phyloP scores from a whole-genome alignment of 106 monocot species.

The Acorus calamus region DNA sequence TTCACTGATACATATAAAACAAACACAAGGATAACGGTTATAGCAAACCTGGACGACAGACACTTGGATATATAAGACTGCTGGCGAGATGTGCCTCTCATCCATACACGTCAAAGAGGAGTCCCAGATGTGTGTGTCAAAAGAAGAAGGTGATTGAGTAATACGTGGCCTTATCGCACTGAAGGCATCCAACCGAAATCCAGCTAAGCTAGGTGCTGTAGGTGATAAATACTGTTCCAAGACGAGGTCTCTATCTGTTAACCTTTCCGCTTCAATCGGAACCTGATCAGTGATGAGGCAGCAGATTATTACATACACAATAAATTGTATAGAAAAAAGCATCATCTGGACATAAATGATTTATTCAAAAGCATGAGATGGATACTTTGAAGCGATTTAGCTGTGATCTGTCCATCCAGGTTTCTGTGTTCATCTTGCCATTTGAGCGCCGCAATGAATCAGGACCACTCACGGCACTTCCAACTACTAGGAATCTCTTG shows the following conservation, averaged over 20 bases:
- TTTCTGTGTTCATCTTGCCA: conserved; percentile 58
- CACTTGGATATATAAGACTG: conserved; percentile 78
- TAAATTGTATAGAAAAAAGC: no score
- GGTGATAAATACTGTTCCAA: conserved; percentile 66
- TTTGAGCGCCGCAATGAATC: conserved; percentile 27
- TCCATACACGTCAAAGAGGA: conserved; percentile 67
- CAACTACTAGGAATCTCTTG: conserved; percentile 74
- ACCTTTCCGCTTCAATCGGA: conserved; percentile 76
- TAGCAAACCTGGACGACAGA: conserved; percentile 63
- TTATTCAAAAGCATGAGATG: background rate
- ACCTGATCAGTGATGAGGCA: conserved; percentile 35
- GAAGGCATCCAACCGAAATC: conserved; percentile 86
- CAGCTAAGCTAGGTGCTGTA: conserved; percentile 50
- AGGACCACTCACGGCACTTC: conserved; percentile 32
- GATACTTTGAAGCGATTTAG: conserved; percentile 74
- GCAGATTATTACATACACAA: background rate
- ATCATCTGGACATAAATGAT: background rate
- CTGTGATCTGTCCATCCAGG: conserved; percentile 49
- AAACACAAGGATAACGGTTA: background rate
- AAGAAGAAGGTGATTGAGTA: conserved; percentile 62
- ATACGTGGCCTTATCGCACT: conserved; percentile 72
- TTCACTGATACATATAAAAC: background rate
- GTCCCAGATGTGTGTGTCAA: conserved; percentile 45
- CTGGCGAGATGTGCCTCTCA: conserved; percentile 67
- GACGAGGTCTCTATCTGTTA: conserved; percentile 65